A percentile compares a stretch with the other conserved stretches of the same genome.
These are phyloP conservation scores for Pestalotiopsis sp. DNA, from an alignment of 2,329 filamentous ascomycete species.

Conservation along the genomic window DNA sequence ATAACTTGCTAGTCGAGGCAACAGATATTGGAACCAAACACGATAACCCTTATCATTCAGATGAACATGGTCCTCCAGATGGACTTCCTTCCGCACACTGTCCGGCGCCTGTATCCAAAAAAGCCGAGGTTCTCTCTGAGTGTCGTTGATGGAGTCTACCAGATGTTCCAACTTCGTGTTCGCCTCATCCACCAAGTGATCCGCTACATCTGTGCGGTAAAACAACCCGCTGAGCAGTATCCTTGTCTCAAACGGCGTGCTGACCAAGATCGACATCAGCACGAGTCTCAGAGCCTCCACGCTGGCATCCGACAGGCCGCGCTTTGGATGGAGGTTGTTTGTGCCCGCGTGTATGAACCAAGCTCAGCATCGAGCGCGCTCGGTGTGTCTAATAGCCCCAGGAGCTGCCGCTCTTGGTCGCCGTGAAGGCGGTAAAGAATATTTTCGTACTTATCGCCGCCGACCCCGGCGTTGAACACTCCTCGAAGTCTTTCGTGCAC, in stretches of 20 bases:
- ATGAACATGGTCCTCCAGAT: constrained; percentile 22
- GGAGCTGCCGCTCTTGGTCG: constrained; percentile 6
- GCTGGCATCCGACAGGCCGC: constrained; percentile 14
- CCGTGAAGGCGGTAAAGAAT: constrained; percentile 20
- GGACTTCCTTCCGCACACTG: not conserved
- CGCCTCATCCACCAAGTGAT: constrained; percentile 15
- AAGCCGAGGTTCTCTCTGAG: not conserved
- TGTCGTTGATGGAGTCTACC: not conserved
- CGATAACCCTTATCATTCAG: constrained; percentile 21
- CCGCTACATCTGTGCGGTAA: constrained; percentile 18
- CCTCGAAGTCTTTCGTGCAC: not conserved
- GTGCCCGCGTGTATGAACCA: constrained; percentile 22
- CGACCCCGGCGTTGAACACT: constrained; percentile 23
- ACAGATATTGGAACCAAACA: constrained; percentile 14
- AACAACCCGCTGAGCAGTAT: constrained; percentile 22
- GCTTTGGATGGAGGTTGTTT: constrained; percentile 20
- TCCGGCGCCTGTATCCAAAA: constrained; percentile 6
- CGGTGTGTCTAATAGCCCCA: not conserved
- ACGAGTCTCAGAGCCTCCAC: not conserved
- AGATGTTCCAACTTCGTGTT: constrained; percentile 13
- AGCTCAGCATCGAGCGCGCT: constrained; percentile 11
- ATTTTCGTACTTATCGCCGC: constrained; percentile 24
- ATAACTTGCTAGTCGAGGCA: not conserved
- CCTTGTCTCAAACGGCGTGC: constrained; percentile 9
- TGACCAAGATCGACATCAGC: constrained; percentile 1